phyloP scores from a whole-genome alignment of 192 early-diverging fungal genomes.

The Umbelopsis isabellina region DNA sequence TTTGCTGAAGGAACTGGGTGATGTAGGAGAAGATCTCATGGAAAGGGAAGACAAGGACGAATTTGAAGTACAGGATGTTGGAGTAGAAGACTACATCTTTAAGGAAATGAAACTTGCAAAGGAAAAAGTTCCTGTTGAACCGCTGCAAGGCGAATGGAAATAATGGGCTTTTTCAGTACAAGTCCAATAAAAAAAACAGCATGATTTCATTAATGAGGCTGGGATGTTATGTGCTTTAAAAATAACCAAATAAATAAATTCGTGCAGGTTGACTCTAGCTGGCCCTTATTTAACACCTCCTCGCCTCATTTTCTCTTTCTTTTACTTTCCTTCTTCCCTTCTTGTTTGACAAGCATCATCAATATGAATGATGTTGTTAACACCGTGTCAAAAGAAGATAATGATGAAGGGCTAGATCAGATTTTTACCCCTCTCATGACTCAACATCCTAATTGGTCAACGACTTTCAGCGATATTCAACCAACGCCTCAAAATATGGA shows the following conservation, averaged over 20 bases:
- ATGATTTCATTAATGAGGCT: not conserved
- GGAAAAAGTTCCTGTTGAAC: constrained; percentile 27
- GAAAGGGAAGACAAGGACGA: constrained; percentile 40
- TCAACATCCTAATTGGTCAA: constrained; percentile 19
- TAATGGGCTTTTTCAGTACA: constrained; percentile 54
- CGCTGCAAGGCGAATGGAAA: constrained; percentile 40
- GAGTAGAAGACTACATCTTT: constrained; percentile 39
- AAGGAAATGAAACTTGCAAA: constrained; percentile 37
- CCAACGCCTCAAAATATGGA: not conserved
- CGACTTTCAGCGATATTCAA: not conserved
- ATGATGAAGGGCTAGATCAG: constrained; percentile 4
- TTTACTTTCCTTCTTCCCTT: not conserved
- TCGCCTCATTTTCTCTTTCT: not conserved
- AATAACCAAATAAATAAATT: constrained; percentile 51
- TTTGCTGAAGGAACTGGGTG: constrained; percentile 39
- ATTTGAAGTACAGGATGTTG: constrained; percentile 26
- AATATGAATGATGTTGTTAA: constrained; percentile 2
- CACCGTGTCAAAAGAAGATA: not conserved
- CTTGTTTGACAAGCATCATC: not conserved
- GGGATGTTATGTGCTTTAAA: constrained; percentile 45
- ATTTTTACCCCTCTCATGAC: constrained; percentile 7
- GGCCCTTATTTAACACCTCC: constrained; percentile 21
- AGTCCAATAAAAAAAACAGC: not conserved
- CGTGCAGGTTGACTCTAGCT: constrained; percentile 36
- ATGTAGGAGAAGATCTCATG: constrained; percentile 35